Evolutionary conservation across 306 rosid genomes (phyloP).

Genomic region (Citrullus amarus): DNA sequence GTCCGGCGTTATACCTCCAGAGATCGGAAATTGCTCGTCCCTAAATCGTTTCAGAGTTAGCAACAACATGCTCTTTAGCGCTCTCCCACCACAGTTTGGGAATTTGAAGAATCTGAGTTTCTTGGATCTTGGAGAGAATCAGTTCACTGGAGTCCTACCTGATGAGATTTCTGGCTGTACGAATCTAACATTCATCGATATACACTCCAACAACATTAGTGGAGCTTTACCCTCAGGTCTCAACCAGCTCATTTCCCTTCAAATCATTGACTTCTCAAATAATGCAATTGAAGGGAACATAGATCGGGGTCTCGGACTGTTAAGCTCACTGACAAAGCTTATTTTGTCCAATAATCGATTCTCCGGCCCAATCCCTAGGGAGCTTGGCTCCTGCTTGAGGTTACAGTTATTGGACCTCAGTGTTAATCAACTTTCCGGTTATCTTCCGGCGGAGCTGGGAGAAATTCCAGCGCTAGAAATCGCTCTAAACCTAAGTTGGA

Average conservation of each 20-base stretch:
- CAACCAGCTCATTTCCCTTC: slow-evolving; percentile 35
- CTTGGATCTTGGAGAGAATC: slow-evolving; percentile 59
- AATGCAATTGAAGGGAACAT: slow-evolving; percentile 50
- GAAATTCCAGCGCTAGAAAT: slow-evolving; percentile 66
- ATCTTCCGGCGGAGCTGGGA: slow-evolving; percentile 52
- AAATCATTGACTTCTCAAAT: slow-evolving; percentile 57
- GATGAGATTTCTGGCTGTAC: slow-evolving; percentile 54
- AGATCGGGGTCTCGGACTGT: slow-evolving; percentile 36
- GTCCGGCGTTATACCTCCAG: slow-evolving; percentile 44
- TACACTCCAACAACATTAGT: slow-evolving; percentile 53
- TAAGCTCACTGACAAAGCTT: slow-evolving; percentile 55
- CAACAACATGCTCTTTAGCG: slow-evolving; percentile 44
- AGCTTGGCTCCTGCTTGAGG: slow-evolving; percentile 46
- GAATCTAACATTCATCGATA: slow-evolving; percentile 64
- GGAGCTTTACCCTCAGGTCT: slow-evolving; percentile 50
- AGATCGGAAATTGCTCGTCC: slow-evolving; percentile 80
- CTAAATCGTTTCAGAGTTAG: slow-evolving; percentile 59
- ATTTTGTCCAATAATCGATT: slow-evolving; percentile 47
- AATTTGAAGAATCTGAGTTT: slow-evolving; percentile 48
- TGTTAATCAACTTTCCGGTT: slow-evolving; percentile 39
- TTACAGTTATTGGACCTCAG: slow-evolving; percentile 66
- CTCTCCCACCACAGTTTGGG: slow-evolving; percentile 59
- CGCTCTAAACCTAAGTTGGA: slow-evolving; percentile 68
- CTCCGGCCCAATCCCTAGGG: slow-evolving; percentile 51
- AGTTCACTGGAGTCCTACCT: slow-evolving; percentile 39